A percentile compares a stretch with the other conserved stretches of the same genome.
Evolutionary conservation across 192 early-diverging fungal genomes (phyloP).

Genomic region (Rhizoclosmatium sp.): DNA sequence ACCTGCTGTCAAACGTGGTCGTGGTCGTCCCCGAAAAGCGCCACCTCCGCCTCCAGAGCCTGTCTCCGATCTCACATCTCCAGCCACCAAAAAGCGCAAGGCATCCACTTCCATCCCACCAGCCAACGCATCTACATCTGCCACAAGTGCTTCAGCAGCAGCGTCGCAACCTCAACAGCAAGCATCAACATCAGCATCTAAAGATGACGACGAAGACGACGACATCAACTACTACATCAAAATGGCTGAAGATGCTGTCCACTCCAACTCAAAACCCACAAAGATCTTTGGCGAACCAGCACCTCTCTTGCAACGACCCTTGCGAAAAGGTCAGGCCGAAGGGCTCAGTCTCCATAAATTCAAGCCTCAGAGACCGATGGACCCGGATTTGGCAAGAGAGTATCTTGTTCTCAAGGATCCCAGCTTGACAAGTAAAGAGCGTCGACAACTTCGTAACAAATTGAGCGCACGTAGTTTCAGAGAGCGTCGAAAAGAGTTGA

Average conservation of each 20-base stretch:
- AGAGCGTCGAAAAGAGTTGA: conserved; percentile 75
- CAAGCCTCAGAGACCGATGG: conserved; percentile 24
- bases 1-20: conserved; percentile 6
- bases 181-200: not conserved
- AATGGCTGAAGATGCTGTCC: conserved; percentile 20
- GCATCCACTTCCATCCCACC: not conserved
- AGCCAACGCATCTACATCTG: not conserved
- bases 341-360: conserved; percentile 19
- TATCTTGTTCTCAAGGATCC: conserved; percentile 35
- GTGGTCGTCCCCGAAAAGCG: conserved; percentile 28
- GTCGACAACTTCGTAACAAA: conserved; percentile 86
- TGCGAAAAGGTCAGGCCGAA: not conserved
- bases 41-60: not conserved
- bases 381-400: conserved; percentile 14
- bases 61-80: not conserved
- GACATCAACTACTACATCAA: conserved; percentile 6
- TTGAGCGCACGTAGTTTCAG: conserved; percentile 87
- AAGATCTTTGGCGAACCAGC: not conserved
- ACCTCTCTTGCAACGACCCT: not conserved
- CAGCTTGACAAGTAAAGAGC: conserved; percentile 72
- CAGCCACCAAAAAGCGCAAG: conserved; percentile 25
- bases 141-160: not conserved
- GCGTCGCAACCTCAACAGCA: not conserved
- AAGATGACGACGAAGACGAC: conserved; percentile 18
- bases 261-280: not conserved